A percentile compares a stretch with the other conserved stretches of the same genome.
Conservation (phyloP, 2,329 filamentous ascomycete species). For the Geosmithia morbida region DNA sequence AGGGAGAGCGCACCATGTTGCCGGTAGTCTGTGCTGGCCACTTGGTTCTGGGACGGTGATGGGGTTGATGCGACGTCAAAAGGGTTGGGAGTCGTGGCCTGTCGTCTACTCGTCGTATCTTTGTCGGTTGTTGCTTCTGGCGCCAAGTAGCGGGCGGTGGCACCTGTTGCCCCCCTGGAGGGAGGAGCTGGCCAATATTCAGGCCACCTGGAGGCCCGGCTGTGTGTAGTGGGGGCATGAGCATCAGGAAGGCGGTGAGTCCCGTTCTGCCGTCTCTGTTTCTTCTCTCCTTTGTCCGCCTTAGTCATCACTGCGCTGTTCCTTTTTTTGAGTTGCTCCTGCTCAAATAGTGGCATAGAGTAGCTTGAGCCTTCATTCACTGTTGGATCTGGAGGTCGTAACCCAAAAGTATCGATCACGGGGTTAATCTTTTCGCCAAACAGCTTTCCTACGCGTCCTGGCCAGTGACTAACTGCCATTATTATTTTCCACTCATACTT, state of each 20-base stretch:
- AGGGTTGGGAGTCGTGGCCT: not conserved
- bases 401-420: not conserved
- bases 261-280: slow-evolving; percentile 1
- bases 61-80: not conserved
- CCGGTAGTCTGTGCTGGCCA: slow-evolving; percentile 1
- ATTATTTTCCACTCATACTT: not conserved
- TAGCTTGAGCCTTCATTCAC: not conserved
- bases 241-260: slow-evolving; percentile 6
- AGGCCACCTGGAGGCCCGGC: not conserved
- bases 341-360: not conserved
- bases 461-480: not conserved
- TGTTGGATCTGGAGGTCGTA: not conserved
- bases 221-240: slow-evolving; percentile 2
- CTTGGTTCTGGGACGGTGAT: not conserved
- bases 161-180: not conserved
- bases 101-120: not conserved
- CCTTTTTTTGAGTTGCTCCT: not conserved
- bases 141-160: too few relatives aligned
- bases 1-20: slow-evolving; percentile 22
- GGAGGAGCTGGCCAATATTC: not conserved
- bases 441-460: not conserved
- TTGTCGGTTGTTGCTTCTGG: not conserved
- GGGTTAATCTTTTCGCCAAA: not conserved
- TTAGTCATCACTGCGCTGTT: not conserved
- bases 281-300: not conserved